Evolutionary conservation across 768 basidiomycete genomes (phyloP).

Genomic region (Russula ochroleuca): DNA sequence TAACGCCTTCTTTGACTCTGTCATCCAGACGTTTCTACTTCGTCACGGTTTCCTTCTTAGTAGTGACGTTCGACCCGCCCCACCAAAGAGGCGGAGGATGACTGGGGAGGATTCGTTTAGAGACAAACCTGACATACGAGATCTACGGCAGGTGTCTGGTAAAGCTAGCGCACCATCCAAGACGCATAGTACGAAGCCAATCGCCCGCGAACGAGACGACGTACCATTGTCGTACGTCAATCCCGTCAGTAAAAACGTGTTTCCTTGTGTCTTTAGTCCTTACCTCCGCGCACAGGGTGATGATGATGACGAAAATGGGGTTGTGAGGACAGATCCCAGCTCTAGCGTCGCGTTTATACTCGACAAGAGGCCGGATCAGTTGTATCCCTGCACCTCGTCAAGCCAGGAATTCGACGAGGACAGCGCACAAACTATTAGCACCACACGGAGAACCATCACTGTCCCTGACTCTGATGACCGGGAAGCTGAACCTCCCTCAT

Average conservation of each 20-base stretch:
- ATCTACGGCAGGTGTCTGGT: neutral
- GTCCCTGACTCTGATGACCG: neutral
- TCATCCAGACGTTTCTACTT: conserved; percentile 58
- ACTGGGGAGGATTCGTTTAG: neutral
- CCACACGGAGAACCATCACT: conserved; percentile 28
- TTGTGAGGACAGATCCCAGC: conserved; percentile 59
- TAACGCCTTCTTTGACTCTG: conserved; percentile 50
- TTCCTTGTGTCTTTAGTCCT: neutral
- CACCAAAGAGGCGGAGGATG: conserved; percentile 52
- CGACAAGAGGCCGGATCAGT: conserved; percentile 68
- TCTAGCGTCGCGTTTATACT: conserved; percentile 58
- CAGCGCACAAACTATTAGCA: conserved; percentile 25
- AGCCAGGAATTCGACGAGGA: conserved; percentile 12
- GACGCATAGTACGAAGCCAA: neutral
- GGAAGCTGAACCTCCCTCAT: conserved; percentile 44
- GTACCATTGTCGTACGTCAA: conserved; percentile 1
- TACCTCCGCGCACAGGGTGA: neutral
- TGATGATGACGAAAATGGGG: conserved; percentile 32
- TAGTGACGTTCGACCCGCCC: conserved; percentile 35
- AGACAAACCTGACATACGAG: neutral
- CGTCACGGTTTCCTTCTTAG: conserved; percentile 52
- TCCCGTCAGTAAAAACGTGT: conserved; percentile 4
- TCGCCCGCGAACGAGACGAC: neutral
- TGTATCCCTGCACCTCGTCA: conserved; percentile 38
- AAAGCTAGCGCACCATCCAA: neutral